These are phyloP conservation scores for Mortierella polycephala DNA, from an alignment of 371 early-diverging fungal species.

Conservation along the genomic window DNA sequence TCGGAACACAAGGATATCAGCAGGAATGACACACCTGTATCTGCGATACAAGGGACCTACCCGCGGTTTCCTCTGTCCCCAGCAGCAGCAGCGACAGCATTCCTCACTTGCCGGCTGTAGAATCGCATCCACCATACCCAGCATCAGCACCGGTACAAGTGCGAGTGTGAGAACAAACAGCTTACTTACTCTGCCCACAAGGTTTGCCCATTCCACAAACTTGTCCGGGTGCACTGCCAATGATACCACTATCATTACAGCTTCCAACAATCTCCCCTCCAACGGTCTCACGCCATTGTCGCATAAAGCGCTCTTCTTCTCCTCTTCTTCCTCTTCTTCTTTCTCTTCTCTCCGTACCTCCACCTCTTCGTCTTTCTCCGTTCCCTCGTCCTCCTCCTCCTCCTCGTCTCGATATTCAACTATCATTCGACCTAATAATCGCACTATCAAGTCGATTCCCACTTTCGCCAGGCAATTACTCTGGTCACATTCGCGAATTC, in stretches of 20 bases:
- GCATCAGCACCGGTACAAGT: too few species aligned
- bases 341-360: not conserved
- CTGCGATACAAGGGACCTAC: too few species aligned
- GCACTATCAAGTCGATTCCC: slow-evolving; percentile 1
- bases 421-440: slow-evolving; percentile 1
- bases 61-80: too few species aligned
- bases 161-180: too few species aligned
- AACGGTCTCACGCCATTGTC: not conserved
- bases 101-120: too few species aligned
- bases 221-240: too few species aligned
- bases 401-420: slow-evolving; percentile 19
- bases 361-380: slow-evolving; percentile 8
- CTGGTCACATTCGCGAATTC: not conserved
- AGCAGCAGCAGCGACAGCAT: too few species aligned
- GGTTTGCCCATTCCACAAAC: too few species aligned
- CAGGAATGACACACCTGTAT: too few species aligned
- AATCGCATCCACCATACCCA: too few species aligned
- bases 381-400: not conserved
- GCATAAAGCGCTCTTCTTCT: not conserved
- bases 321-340: not conserved
- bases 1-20: too few species aligned
- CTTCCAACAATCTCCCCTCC: not conserved
- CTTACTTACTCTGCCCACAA: too few species aligned
- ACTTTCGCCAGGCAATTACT: not conserved
- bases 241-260: not conserved